Conservation (phyloP, 495 filamentous ascomycete species). For the Oleoguttula mirabilis region DNA sequence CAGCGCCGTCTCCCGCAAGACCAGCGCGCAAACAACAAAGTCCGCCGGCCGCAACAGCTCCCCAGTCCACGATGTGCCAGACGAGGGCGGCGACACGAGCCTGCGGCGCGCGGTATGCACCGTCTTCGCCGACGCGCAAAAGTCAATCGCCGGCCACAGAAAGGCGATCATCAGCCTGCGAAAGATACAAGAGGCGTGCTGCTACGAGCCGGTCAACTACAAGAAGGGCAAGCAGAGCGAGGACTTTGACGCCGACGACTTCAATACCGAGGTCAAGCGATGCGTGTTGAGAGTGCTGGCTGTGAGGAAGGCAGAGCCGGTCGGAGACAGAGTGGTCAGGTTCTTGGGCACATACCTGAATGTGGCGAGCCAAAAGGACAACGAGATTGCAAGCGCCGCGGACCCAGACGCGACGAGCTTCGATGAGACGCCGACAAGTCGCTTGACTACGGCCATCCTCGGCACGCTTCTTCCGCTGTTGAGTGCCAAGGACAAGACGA, state of each 20-base stretch:
- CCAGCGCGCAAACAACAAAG: slow-evolving; percentile 26
- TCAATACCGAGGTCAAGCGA: slow-evolving; percentile 71
- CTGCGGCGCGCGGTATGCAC: slow-evolving; percentile 64
- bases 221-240: slow-evolving; percentile 33
- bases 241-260: slow-evolving; percentile 66
- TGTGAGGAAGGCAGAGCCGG: slow-evolving; percentile 84
- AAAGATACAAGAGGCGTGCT: slow-evolving; percentile 80
- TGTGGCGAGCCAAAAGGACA: slow-evolving; percentile 68
- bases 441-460: slow-evolving; percentile 64
- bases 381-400: slow-evolving; percentile 34
- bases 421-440: slow-evolving; percentile 67
- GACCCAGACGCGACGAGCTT: slow-evolving; percentile 47
- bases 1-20: slow-evolving; percentile 25
- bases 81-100: slow-evolving; percentile 56
- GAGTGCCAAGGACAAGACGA: slow-evolving; percentile 74
- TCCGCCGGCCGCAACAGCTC: slow-evolving; percentile 47
- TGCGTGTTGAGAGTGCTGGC: slow-evolving; percentile 70
- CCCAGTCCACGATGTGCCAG: slow-evolving; percentile 52
- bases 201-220: slow-evolving; percentile 53
- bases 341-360: slow-evolving; percentile 78
- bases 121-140: slow-evolving; percentile 80
- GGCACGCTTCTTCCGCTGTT: slow-evolving; percentile 57
- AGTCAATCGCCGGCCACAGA: slow-evolving; percentile 73
- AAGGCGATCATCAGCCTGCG: slow-evolving; percentile 73
- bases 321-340: slow-evolving; percentile 71